phyloP scores from a whole-genome alignment of 305 asterid species.

The Rubia peregrina region DNA sequence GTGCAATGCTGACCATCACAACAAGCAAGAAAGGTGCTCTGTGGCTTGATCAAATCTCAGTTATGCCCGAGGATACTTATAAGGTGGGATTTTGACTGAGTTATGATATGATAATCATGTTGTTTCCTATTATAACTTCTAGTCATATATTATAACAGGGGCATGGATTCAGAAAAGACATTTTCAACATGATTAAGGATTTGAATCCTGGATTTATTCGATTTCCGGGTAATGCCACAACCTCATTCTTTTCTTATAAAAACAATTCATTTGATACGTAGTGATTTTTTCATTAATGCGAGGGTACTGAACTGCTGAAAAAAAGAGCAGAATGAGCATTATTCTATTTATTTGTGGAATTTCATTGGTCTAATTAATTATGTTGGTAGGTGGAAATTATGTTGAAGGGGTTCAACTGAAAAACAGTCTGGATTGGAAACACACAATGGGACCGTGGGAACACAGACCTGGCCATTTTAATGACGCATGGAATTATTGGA shows the following conservation, averaged over 20 bases:
- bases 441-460: constrained; percentile 95
- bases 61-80: constrained; percentile 82
- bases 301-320: no score
- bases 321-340: no score
- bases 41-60: constrained; percentile 95
- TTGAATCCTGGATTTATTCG: constrained; percentile 76
- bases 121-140: neutral
- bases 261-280: no score
- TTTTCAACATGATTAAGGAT: constrained; percentile 60
- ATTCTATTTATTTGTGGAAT: neutral
- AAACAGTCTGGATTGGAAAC: constrained; percentile 69
- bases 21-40: constrained; percentile 56
- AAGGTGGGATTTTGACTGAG: constrained; percentile 36
- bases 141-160: constrained; percentile 44
- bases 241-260: neutral
- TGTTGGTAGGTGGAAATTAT: constrained; percentile 66
- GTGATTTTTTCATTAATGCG: no score
- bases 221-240: constrained; percentile 64
- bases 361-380: no score
- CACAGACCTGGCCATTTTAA: constrained; percentile 92
- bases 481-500: constrained; percentile 93
- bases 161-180: constrained; percentile 93
- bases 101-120: neutral
- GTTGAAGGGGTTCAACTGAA: constrained; percentile 89
- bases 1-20: constrained; percentile 68